Evolutionary conservation across 2,329 filamentous ascomycete species (phyloP), one percentile per base, ranked within the genome.

Genomic region (Colletotrichum zoysiae): DNA sequence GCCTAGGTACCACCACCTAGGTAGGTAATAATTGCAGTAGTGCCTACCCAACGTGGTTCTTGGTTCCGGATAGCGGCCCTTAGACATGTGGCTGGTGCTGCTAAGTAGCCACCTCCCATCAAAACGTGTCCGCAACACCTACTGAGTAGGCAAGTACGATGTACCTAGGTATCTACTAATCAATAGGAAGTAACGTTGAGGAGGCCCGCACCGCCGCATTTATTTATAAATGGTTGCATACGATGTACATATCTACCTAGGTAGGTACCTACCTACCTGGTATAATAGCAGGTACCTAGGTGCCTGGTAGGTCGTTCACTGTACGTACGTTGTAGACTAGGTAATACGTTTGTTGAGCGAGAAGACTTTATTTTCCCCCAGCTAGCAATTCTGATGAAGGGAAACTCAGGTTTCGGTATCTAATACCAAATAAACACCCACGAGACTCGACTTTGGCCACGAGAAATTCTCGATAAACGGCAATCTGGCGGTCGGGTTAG

Each of bases 1-100:
- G 57, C 18, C 50, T 11, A 33, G 40, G 12, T 42, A 42, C 18
- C n/a, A n/a, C n/a, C n/a, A n/a, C n/a, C n/a, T n/a, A n/a, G n/a
- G n/a, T 30, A 5, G 30, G 30, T 42, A 42, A 18, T 20, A 44
- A 20, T 46, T n/a, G 20, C 18, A 12, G 18, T 42, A 18, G 53
- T 56, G 35, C 11, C 8, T 9, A 9, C 56, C 56, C 40, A 72
- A 71, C 58, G 65, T 71, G 58, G 58, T 63, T 63, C 48, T 59
- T 71, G 51, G 51, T 62, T 58, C 63, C 58, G 33, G 44, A 16
- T n/a, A 12, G 14, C n/a, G 6, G 4, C 46, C n/a, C 20, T 40
- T 14, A 6, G 16, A 53, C 44, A 33, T 67, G 64, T 71, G 57
- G 69, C 65, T 69, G 35, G 48, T 69, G 50, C 30, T n/a, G 12